A percentile compares a stretch with the other conserved stretches of the same genome.
Conservation (phyloP, 179 eudicot genomes). For the Amaranthus tricolor region DNA sequence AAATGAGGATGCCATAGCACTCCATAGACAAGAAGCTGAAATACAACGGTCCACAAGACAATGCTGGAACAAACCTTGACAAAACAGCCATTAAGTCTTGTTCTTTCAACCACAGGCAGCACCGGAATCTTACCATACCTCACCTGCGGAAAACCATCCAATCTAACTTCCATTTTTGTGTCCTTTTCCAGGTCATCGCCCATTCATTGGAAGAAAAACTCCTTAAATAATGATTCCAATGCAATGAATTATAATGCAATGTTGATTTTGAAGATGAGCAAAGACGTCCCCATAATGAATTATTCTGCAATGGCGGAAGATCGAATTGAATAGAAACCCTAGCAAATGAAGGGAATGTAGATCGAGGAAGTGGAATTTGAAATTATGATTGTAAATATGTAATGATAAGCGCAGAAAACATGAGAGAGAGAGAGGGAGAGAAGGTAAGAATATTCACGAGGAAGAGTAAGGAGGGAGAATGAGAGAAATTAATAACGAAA, state of each 20-base stretch:
- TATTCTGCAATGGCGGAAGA: background rate
- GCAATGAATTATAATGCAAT: background rate
- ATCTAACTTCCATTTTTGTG: constrained; percentile 69
- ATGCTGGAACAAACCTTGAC: constrained; percentile 80
- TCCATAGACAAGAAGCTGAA: constrained; percentile 79
- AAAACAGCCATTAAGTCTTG: constrained; percentile 84
- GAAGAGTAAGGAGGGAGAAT: background rate
- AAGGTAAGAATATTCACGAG: constrained; percentile 9
- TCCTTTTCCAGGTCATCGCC: constrained; percentile 24
- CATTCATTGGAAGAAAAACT: constrained; percentile 23
- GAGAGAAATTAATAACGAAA: background rate
- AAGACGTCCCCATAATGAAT: too few species aligned
- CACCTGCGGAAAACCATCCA: constrained; percentile 49
- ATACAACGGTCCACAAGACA: constrained; percentile 89
- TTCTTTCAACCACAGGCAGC: constrained; percentile 46
- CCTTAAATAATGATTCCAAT: background rate
- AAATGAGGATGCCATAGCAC: constrained; percentile 80
- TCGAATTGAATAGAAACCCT: constrained; percentile 26
- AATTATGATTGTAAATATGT: background rate
- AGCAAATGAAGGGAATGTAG: constrained; percentile 15
- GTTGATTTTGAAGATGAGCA: background rate
- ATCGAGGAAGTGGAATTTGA: constrained; percentile 21
- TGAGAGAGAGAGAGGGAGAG: constrained; percentile 19
- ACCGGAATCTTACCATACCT: constrained; percentile 52
- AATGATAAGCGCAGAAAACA: constrained; percentile 26